Conservation (phyloP, 495 filamentous ascomycete genomes). For the Apiosordaria backusii region DNA sequence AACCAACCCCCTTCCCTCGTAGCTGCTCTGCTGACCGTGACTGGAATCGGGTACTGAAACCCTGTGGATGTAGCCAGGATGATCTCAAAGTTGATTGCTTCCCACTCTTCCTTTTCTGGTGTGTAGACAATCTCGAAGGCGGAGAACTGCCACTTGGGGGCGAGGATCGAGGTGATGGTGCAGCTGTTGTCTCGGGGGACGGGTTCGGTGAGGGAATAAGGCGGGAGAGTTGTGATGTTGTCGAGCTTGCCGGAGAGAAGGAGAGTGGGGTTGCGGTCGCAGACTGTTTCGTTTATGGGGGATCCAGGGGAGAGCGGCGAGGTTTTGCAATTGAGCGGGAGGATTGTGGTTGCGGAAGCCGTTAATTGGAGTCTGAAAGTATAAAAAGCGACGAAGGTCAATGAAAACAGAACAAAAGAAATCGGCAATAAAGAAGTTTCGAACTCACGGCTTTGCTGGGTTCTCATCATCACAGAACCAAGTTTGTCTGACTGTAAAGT, state of each 20-base stretch:
- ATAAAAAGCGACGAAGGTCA: too few species aligned
- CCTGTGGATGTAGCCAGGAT: constrained; percentile 22
- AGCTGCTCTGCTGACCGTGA: constrained; percentile 11
- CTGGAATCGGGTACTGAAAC: constrained; percentile 26
- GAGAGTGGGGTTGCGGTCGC: not conserved
- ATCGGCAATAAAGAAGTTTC: not conserved
- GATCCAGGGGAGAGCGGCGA: not conserved
- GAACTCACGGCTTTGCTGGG: constrained; percentile 30
- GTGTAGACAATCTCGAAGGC: constrained; percentile 16
- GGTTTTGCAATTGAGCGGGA: constrained; percentile 14
- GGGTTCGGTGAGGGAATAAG: constrained; percentile 30
- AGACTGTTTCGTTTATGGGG: not conserved
- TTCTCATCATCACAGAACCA: constrained; percentile 33
- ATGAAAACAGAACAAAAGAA: not conserved
- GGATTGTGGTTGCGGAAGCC: constrained; percentile 10
- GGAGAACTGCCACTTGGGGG: constrained; percentile 28
- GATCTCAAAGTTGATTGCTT: constrained; percentile 21
- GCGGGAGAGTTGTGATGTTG: constrained; percentile 13
- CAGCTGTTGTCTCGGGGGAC: constrained; percentile 24
- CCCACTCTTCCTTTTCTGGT: not conserved
- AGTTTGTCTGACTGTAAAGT: constrained; percentile 28
- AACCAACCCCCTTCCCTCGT: constrained; percentile 19
- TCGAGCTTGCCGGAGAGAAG: constrained; percentile 16
- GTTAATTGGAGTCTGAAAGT: constrained; percentile 20
- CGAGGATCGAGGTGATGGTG: constrained; percentile 28